These are phyloP conservation scores for Lolium rigidum DNA, from an alignment of 176 grass and related monocot genomes.

Conservation along the genomic window DNA sequence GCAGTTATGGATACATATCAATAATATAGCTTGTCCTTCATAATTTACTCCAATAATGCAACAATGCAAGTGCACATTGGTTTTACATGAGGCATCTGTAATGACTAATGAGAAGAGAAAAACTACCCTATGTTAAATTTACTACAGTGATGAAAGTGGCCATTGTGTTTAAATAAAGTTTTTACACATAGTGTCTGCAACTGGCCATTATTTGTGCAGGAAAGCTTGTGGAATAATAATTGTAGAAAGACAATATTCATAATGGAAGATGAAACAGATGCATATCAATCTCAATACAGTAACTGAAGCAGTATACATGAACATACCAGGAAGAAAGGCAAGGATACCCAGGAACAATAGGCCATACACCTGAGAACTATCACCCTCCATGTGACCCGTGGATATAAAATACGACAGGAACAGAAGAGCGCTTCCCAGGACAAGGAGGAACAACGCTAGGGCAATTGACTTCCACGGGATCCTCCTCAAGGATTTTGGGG, in stretches of 20 bases:
- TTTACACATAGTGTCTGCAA: neutral
- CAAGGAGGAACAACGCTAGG: conserved; percentile 83
- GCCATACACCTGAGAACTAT: no score
- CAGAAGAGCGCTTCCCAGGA: conserved; percentile 71
- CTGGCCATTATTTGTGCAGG: neutral
- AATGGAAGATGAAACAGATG: neutral
- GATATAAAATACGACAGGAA: conserved; percentile 85
- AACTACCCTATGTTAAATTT: neutral
- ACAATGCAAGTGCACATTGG: neutral
- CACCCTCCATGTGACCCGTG: conserved; percentile 91
- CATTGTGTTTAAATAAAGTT: neutral
- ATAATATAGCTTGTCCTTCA: neutral
- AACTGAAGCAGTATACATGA: conserved; percentile 4
- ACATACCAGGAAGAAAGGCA: conserved; percentile 96
- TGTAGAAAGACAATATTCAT: neutral
- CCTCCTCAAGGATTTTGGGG: conserved; percentile 67
- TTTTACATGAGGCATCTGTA: neutral
- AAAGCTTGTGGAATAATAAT: neutral
- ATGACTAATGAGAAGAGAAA: neutral
- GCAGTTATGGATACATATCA: conserved; percentile 5
- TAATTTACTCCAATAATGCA: neutral
- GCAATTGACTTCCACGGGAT: conserved; percentile 97
- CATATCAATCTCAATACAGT: neutral
- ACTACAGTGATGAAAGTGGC: neutral
- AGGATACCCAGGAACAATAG: conserved; percentile 86